Evolutionary conservation across 345 rosid species (phyloP), one percentile per base, ranked within the genome.

Genomic region (Salix koriyanagi): DNA sequence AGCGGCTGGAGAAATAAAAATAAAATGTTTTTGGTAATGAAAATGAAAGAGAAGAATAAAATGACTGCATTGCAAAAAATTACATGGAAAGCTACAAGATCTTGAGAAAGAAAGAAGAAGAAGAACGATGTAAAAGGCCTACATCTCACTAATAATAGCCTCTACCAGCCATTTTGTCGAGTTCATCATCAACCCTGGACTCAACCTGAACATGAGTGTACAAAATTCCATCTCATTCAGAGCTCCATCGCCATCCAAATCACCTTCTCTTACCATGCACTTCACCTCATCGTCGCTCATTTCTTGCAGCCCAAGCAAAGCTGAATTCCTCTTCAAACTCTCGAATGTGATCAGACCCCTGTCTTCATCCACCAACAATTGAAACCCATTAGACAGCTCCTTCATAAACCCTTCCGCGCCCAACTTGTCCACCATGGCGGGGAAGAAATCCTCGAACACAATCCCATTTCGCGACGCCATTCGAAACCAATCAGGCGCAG

Each of bases 131-230:
- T 13, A 41, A 8, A 42, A 16, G 8, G 7, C 4, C 72, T 74
- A 84, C 21, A 80, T 48, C 7, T 79, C 83, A 72, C 60, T 44
- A 25, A 46, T 52, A 77, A 87, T 69, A 69, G 88, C 84, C 58
- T 86, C 86, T 52, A 80, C 65, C 69, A 90, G 69, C 83, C 75
- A 80, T 8, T 78, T 62, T 18, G 73, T 78, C 1, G 90, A 86
- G 48, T 61, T 60, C 23, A 46, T 79, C 91, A 88, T 88, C 80
- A 88, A 75, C 0, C 64, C 87, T 69, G 93, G 93, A 52, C 93
- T 90, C 58, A 90, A 56, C 83, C 93, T 87, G 69, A 85, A 88
- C 93, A 90, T 90, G 18, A 90, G 79, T 46, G 88, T 84, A 50
- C 89, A 90, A 56, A 90, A 90, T 77, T 90, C 91, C 87, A 81